phyloP scores from a whole-genome alignment of 208 protist species.

The Trypanosomatidae sp. region DNA sequence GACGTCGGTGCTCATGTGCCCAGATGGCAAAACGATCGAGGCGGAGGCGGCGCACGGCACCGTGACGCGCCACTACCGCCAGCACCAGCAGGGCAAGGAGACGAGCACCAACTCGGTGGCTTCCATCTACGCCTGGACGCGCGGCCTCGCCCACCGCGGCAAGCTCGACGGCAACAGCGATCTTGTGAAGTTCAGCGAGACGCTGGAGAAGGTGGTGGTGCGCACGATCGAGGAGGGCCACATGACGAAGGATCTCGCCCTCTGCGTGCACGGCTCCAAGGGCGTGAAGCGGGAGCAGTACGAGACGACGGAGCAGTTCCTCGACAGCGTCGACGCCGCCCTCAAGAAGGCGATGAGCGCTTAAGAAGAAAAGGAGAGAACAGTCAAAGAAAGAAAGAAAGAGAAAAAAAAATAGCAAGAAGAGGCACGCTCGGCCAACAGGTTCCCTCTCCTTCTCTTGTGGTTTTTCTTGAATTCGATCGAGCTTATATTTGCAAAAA shows the following conservation, averaged over 20 bases:
- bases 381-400: neutral
- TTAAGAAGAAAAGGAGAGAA: neutral
- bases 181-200: conserved; percentile 84
- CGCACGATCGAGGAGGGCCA: conserved; percentile 91
- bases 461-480: too few species aligned
- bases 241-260: conserved; percentile 98
- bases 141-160: conserved; percentile 94
- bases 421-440: neutral
- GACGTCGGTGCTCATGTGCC: conserved; percentile 97
- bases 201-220: conserved; percentile 92
- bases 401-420: neutral
- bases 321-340: conserved; percentile 76
- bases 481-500: too few species aligned
- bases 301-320: conserved; percentile 86
- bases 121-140: conserved; percentile 98
- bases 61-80: conserved; percentile 97
- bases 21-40: conserved; percentile 97
- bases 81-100: conserved; percentile 95
- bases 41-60: conserved; percentile 98
- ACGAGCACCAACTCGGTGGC: conserved; percentile 98
- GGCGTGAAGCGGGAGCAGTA: conserved; percentile 84
- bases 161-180: conserved; percentile 95
- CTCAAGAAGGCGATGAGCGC: conserved; percentile 52
- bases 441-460: neutral
- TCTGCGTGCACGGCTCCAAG: conserved; percentile 90